phyloP scores from a whole-genome alignment of 2,329 filamentous ascomycete genomes.

The Zasmidium citrigriseum region DNA sequence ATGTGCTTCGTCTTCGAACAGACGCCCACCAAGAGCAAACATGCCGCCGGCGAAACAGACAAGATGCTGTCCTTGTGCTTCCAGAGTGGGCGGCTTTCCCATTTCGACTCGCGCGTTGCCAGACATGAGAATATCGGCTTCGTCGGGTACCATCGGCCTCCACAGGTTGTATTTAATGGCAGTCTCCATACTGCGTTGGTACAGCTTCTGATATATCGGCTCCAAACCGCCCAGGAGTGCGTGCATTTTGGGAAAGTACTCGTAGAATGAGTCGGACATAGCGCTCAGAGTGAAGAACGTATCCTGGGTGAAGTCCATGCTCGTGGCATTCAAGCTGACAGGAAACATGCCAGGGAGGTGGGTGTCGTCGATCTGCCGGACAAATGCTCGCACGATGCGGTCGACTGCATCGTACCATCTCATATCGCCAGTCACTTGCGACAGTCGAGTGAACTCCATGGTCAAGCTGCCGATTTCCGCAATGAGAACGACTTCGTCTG shows the following conservation, averaged over 20 bases:
- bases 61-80: constrained; percentile 59
- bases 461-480: constrained; percentile 51
- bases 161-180: constrained; percentile 50
- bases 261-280: constrained; percentile 40
- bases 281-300: constrained; percentile 39
- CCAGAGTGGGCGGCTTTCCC: constrained; percentile 34
- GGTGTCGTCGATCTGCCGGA: constrained; percentile 44
- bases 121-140: constrained; percentile 49
- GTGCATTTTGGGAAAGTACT: constrained; percentile 51
- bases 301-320: constrained; percentile 43
- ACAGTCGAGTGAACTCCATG: constrained; percentile 51
- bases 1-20: constrained; percentile 57
- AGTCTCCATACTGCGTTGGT: constrained; percentile 52
- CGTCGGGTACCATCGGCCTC: constrained; percentile 50
- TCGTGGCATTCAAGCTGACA: constrained; percentile 44
- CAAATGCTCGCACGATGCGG: constrained; percentile 45
- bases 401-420: constrained; percentile 51
- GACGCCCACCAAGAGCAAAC: constrained; percentile 59
- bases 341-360: constrained; percentile 52
- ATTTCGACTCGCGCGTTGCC: constrained; percentile 42
- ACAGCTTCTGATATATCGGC: constrained; percentile 54
- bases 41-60: constrained; percentile 64
- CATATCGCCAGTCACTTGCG: constrained; percentile 46
- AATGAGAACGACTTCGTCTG: constrained; percentile 43
- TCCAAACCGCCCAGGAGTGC: constrained; percentile 49